A percentile compares a stretch with the other conserved stretches of the same genome.
These are phyloP conservation scores for Phyllosticta citrichinensis DNA, from an alignment of 2,329 filamentous ascomycete species.

Conservation along the genomic window DNA sequence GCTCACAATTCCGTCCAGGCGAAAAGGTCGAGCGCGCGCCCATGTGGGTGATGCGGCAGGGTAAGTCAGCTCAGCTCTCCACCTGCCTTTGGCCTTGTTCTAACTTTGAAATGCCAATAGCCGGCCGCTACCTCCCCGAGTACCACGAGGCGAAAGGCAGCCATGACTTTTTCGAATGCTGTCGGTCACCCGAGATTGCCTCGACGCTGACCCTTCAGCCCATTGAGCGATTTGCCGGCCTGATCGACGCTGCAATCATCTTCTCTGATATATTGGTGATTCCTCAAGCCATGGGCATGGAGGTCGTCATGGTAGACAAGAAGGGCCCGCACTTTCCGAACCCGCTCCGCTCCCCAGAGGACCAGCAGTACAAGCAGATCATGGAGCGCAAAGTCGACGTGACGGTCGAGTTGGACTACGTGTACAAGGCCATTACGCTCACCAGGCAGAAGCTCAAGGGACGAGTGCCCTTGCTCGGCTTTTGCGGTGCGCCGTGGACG, in stretches of 20 bases:
- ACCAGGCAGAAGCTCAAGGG: conserved; percentile 82
- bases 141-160: conserved; percentile 90
- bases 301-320: conserved; percentile 96
- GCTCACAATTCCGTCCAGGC: conserved; percentile 41
- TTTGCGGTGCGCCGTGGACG: conserved; percentile 96
- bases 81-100: background rate
- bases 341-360: conserved; percentile 67
- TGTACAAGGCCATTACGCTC: conserved; percentile 89
- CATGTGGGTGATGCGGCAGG: conserved; percentile 99
- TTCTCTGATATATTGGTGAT: conserved; percentile 98
- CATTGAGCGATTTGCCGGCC: conserved; percentile 78
- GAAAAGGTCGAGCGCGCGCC: conserved; percentile 86
- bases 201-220: conserved; percentile 91
- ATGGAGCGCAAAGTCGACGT: conserved; percentile 75
- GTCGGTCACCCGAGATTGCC: conserved; percentile 82
- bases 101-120: conserved; percentile 36
- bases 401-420: conserved; percentile 75
- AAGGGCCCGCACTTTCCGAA: conserved; percentile 91
- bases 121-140: conserved; percentile 92
- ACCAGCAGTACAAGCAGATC: conserved; percentile 72
- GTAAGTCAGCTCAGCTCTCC: conserved; percentile 38
- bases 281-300: conserved; percentile 95
- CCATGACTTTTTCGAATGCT: conserved; percentile 96
- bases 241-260: conserved; percentile 95
- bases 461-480: conserved; percentile 85